These are phyloP conservation scores for Fusarium chlamydosporum DNA, from an alignment of 2,329 filamentous ascomycete genomes.

Conservation along the genomic window DNA sequence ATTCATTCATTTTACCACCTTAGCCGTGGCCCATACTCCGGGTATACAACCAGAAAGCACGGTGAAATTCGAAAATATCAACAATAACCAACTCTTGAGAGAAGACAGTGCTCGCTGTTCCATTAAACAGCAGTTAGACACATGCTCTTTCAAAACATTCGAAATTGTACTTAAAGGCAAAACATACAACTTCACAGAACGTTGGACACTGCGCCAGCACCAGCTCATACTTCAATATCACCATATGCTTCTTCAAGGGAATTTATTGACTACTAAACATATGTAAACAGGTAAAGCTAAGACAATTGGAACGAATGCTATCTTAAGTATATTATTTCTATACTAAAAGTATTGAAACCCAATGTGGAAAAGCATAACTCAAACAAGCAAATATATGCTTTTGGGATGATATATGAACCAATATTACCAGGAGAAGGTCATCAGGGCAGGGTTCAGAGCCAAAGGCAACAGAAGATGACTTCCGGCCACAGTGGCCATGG, in stretches of 20 bases:
- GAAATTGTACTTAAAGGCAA: no score
- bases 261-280: conserved; percentile 1
- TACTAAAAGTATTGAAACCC: conserved; percentile 1
- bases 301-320: conserved; percentile 18
- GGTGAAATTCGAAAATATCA: no score
- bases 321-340: conserved; percentile 33
- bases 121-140: no score
- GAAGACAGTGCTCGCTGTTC: no score
- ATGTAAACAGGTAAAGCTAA: not conserved
- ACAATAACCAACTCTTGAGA: no score
- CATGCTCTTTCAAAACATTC: no score
- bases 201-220: no score
- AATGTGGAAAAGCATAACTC: conserved; percentile 5
- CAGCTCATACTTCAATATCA: no score
- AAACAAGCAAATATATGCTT: conserved; percentile 16
- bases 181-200: no score
- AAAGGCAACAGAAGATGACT: conserved; percentile 80
- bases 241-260: not conserved
- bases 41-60: not conserved
- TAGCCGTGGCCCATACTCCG: not conserved
- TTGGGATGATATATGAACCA: conserved; percentile 6
- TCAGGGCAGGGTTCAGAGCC: conserved; percentile 82
- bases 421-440: conserved; percentile 80
- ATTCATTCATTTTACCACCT: not conserved
- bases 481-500: conserved; percentile 78